These are phyloP conservation scores for Austroboletus olivaceoglutinosus DNA, from an alignment of 1,284 basidiomycete species.

Conservation along the genomic window DNA sequence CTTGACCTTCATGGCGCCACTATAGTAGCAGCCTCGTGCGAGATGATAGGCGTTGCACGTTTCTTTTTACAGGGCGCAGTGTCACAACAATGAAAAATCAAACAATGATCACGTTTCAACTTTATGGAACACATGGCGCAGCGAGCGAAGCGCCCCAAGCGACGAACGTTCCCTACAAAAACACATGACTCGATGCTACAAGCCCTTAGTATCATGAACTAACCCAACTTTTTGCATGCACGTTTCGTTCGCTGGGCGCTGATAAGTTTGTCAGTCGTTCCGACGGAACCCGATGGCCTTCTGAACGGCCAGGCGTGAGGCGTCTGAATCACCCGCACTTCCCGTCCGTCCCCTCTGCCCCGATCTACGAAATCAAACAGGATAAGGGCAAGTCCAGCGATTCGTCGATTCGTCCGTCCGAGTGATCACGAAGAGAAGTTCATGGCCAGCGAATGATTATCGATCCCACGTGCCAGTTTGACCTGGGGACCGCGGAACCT, in stretches of 20 bases:
- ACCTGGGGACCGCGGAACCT: not conserved
- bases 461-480: slow-evolving; percentile 1
- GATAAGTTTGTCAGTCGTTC: too few relatives aligned
- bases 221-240: not conserved
- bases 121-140: not conserved
- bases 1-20: not conserved
- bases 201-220: too few relatives aligned
- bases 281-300: not conserved
- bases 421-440: not conserved
- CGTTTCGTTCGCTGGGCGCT: not conserved
- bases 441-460: not conserved
- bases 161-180: slow-evolving; percentile 19
- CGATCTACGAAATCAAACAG: not conserved
- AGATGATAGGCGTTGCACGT: too few relatives aligned
- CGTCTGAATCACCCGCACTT: not conserved
- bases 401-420: not conserved
- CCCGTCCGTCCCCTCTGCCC: not conserved
- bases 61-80: not conserved
- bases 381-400: slow-evolving; percentile 1
- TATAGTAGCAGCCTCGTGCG: too few relatives aligned
- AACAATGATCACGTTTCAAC: not conserved
- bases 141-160: not conserved
- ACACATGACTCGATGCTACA: too few relatives aligned
- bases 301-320: not conserved
- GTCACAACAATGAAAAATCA: not conserved